Conservation (phyloP, 495 filamentous ascomycete species). For the Penicillium odoratum region DNA sequence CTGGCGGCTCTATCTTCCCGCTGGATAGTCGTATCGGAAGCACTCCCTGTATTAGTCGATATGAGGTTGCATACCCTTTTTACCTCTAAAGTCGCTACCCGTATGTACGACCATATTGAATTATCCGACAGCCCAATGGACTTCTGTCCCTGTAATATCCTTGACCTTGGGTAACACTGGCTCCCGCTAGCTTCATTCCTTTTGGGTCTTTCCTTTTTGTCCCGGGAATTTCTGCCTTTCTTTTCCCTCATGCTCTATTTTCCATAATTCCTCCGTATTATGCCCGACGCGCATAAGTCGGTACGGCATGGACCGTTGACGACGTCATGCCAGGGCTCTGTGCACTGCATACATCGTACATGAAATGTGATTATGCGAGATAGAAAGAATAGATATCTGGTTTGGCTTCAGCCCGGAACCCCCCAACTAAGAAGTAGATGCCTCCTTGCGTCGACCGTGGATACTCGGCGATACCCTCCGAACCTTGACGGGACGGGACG, state of each 20-base stretch:
- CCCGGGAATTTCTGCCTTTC: constrained; percentile 2
- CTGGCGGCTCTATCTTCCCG: constrained; percentile 1
- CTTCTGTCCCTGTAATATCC: not conserved
- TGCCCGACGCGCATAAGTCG: constrained; percentile 18
- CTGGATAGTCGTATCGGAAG: constrained; percentile 17
- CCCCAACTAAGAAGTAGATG: not conserved
- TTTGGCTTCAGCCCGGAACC: not conserved
- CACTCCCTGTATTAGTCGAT: constrained; percentile 5
- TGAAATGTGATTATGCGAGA: not conserved
- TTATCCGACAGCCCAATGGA: constrained; percentile 18
- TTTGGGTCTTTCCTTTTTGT: not conserved
- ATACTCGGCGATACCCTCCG: constrained; percentile 37
- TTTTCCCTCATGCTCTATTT: not conserved
- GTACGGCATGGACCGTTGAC: constrained; percentile 11
- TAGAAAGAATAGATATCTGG: not conserved
- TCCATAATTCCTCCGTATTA: constrained; percentile 16
- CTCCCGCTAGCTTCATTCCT: constrained; percentile 11
- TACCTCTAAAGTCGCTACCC: constrained; percentile 16
- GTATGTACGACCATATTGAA: constrained; percentile 20
- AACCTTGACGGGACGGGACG: constrained; percentile 53
- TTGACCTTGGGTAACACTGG: constrained; percentile 23
- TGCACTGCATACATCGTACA: constrained; percentile 5
- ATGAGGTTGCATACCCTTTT: constrained; percentile 15
- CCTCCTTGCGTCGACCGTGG: constrained; percentile 43
- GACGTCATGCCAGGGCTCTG: constrained; percentile 26